Base-by-base conservation (phyloP, 2,329 filamentous ascomycete genomes). In the Teratosphaeria pseudoeucalypti region DNA sequence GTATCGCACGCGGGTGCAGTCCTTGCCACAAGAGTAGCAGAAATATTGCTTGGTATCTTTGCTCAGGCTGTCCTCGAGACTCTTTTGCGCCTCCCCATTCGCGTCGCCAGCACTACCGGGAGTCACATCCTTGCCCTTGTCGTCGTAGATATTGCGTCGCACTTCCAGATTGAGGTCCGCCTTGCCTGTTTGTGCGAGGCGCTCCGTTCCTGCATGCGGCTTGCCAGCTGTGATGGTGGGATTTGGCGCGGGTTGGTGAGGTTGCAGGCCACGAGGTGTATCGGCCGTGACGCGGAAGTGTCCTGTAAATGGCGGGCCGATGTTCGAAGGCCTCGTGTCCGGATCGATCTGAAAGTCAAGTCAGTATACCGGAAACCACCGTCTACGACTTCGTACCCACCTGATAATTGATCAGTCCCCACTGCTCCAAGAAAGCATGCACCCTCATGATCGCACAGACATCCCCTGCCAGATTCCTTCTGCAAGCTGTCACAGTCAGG, bases 361-460 rank as follows among this genome's bases (percentile, higher is more conserved):
- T 68, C 62, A 57, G 54, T 60, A 58, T 49, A 39, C 23, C 16
- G 54, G 23, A 55, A 34, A 6, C 16, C 16, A 19, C 43, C 43
- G 37, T 12, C n/a, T 49, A 16, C 39, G 43, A 12, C 43, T 1
- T 16, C 2, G 6, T 32, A 55, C 66, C 34, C 62, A 96, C 92
- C 81, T 99, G 94, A 72, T 99, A 99, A 76, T 99, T 99, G 74
- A 99, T 96, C 70, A 99, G 79, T 7, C 94, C 94, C 94, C 94
- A 99, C 73, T 97, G 92, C 77, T 99, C 94, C 39, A 99, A 81
- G 77, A 99, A 99, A 16, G 91, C 89, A 75, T 99, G 94, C 19
- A 99, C 92, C 65, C 94, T 87, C 94, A 99, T 99, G 68, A 99
- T 99, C 47, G 94, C 92, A 77, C 94, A 99, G 34, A 99, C 94